A percentile compares a stretch with the other conserved stretches of the same genome.
Evolutionary conservation across 352 stramenopile species (phyloP).

Genomic region (Globisporangium emineosum): DNA sequence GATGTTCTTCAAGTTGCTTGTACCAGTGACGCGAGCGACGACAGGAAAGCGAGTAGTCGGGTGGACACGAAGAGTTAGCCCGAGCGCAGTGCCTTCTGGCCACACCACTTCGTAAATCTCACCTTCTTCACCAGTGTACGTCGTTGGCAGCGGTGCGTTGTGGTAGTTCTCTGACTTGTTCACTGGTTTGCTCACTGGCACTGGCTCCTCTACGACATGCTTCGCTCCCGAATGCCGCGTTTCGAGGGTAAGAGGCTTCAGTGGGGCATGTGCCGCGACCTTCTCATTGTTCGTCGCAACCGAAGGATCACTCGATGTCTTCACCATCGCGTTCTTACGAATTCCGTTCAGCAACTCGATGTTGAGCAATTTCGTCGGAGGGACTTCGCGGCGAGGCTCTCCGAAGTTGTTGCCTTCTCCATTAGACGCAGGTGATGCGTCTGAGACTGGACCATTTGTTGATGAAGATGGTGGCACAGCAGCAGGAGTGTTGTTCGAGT

Average conservation of each 20-base stretch:
- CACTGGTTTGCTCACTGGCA: conserved; percentile 6
- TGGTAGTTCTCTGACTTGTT: conserved; percentile 5
- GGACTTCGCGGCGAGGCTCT: conserved; percentile 26
- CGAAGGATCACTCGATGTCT: conserved; percentile 34
- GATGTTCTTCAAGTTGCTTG: conserved; percentile 75
- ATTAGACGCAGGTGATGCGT: background rate
- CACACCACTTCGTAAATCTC: conserved; percentile 76
- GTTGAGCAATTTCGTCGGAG: conserved; percentile 37
- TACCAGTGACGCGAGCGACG: conserved; percentile 67
- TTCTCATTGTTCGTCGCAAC: conserved; percentile 16
- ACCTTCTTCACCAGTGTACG: conserved; percentile 34
- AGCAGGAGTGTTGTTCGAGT: conserved; percentile 12
- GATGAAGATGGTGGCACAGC: conserved; percentile 9
- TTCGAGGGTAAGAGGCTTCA: conserved; percentile 45
- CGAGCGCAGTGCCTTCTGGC: conserved; percentile 62
- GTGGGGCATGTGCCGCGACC: conserved; percentile 17
- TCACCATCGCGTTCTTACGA: conserved; percentile 38
- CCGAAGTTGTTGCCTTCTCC: conserved; percentile 10
- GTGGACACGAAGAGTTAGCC: conserved; percentile 65
- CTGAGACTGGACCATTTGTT: conserved; percentile 6
- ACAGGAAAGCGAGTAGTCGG: conserved; percentile 68
- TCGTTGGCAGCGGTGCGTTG: conserved; percentile 14
- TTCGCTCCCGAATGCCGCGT: conserved; percentile 20
- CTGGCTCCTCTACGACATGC: conserved; percentile 17
- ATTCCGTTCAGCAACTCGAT: conserved; percentile 31